Evolutionary conservation across 345 rosid genomes (phyloP).

Genomic region (Dovyalis caffra): DNA sequence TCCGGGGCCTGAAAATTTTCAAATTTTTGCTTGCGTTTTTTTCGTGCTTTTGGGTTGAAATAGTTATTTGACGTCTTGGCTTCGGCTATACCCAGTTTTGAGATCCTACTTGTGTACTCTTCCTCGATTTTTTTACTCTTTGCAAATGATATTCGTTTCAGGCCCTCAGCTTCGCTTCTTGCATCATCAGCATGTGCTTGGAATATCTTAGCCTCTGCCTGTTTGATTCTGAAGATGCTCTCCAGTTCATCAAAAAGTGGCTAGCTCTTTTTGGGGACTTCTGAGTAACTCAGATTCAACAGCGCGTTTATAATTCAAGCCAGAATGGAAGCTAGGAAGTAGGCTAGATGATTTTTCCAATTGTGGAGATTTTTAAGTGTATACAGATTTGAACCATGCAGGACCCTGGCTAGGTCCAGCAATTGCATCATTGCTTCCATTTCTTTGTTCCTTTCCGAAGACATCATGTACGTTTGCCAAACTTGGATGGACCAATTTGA

Average conservation of each 20-base stretch:
- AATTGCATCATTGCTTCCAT: conserved; percentile 37
- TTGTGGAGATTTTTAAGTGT: conserved; percentile 53
- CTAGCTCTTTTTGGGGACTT: conserved; percentile 44
- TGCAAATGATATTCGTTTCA: conserved; percentile 68
- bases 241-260: conserved; percentile 84
- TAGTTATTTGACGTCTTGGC: too few species aligned
- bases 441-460: conserved; percentile 52
- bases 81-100: conserved; percentile 61
- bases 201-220: conserved; percentile 88
- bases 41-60: too few species aligned
- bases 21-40: conserved; percentile 53
- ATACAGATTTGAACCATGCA: conserved; percentile 53
- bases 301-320: conserved; percentile 46
- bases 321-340: conserved; percentile 46
- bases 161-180: conserved; percentile 79
- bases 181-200: conserved; percentile 90
- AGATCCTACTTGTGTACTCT: conserved; percentile 53
- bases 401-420: conserved; percentile 57
- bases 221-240: conserved; percentile 79
- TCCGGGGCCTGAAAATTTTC: conserved; percentile 76
- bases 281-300: conserved; percentile 44
- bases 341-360: conserved; percentile 53
- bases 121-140: conserved; percentile 80
- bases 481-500: conserved; percentile 55
- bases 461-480: conserved; percentile 27